Evolutionary conservation across 2,329 filamentous ascomycete genomes (phyloP), one percentile per base, ranked within the genome.

Genomic region (Fusarium piperis): DNA sequence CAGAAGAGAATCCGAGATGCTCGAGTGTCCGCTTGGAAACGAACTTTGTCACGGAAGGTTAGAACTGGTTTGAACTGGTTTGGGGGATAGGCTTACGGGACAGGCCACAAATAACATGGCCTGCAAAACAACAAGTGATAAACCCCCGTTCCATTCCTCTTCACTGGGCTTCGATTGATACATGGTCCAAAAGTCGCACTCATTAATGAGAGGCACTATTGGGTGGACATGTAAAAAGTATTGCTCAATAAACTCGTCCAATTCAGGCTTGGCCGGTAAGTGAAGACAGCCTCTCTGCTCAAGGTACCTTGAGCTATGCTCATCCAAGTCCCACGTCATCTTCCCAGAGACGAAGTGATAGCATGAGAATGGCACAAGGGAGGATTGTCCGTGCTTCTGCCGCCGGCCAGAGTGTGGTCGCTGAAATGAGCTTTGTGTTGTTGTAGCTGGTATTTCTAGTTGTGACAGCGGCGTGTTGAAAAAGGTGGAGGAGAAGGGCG

Each of bases 191-290:
- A 76, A 74, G 7, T 72, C 61, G 11, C 59, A 59, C 46, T 76
- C 74, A 15, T 74, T 64, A 13, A 76, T 51, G 8, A 76, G 15
- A 1, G 74, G 74, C 11, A 75, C 51, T 33, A 72, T 66, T 1
- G 74, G 74, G 48, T 76, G 74, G 3, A 74, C 64, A 28, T 75
- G 69, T 2, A 72, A 44, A 35, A 76, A 76, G 62, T 75, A 76
- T 51, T 73, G 65, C 6, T 53, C 46, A 13, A 74, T 20, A 26
- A 76, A 64, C 20, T 74, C 67, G 51, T 76, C 67, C 15, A 76
- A 64, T 16, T 52, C 46, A 4, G 55, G 28, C 51, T 65, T 65
- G 10, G 20, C 44, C 8, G 72, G 74, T 4, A 76, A 41, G 28
- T 69, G 52, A 20, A 76, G 64, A 36, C 74, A 73, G 11, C 70